Conservation (phyloP, 345 rosid genomes). For the Syzygium jambos region DNA sequence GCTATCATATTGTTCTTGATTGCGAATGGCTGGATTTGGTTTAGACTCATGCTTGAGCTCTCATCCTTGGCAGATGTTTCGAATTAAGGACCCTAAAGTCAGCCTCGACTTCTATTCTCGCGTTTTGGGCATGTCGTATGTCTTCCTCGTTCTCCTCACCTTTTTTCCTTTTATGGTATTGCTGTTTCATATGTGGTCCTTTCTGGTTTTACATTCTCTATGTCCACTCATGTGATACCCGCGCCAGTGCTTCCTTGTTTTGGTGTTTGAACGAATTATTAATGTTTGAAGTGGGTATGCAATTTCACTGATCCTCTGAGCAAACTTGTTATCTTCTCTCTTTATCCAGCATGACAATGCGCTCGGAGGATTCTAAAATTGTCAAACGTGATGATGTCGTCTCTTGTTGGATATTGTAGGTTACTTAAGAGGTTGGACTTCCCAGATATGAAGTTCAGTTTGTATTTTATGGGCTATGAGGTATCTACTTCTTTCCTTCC, state of each 20-base stretch:
- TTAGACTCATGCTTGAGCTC: neutral
- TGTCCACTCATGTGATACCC: neutral
- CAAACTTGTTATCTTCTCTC: neutral
- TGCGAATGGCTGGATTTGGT: neutral
- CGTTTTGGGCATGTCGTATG: constrained; percentile 96
- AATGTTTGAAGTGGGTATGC: neutral
- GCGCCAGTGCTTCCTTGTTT: neutral
- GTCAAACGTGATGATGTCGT: neutral
- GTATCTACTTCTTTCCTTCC: constrained; percentile 16
- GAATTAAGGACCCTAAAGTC: constrained; percentile 86
- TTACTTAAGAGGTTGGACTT: constrained; percentile 86
- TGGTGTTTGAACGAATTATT: neutral
- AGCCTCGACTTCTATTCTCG: constrained; percentile 90
- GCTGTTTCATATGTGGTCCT: neutral
- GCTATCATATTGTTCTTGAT: neutral
- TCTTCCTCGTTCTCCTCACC: neutral
- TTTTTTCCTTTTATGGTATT: neutral
- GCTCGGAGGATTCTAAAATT: neutral
- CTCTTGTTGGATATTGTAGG: constrained; percentile 22
- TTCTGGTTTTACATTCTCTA: neutral
- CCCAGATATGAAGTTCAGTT: constrained; percentile 82
- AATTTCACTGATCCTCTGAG: neutral
- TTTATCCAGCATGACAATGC: neutral
- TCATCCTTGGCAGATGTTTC: constrained; percentile 56
- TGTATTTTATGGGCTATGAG: constrained; percentile 90